phyloP scores from a whole-genome alignment of 495 filamentous ascomycete genomes.

The Podospora conica region DNA sequence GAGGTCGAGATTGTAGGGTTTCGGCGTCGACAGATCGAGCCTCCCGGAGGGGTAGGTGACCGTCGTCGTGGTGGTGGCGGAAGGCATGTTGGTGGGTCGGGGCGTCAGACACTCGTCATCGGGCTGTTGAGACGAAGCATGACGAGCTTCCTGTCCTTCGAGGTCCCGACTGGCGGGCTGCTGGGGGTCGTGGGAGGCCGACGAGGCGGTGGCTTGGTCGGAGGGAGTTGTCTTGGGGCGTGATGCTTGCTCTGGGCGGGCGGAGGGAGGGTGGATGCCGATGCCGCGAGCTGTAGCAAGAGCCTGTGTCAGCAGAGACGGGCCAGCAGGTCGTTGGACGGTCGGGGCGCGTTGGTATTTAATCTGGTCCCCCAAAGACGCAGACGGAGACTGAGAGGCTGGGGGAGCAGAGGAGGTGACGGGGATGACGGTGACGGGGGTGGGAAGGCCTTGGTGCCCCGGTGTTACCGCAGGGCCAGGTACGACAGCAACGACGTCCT shows the following conservation, averaged over 20 bases:
- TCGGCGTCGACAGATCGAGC: slow-evolving; percentile 4
- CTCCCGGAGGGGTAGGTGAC: slow-evolving; percentile 11
- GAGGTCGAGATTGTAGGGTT: slow-evolving; percentile 24
- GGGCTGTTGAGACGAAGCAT: slow-evolving; percentile 24
- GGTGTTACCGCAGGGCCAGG: slow-evolving; percentile 24
- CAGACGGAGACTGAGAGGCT: slow-evolving; percentile 17
- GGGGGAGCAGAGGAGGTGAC: slow-evolving; percentile 22
- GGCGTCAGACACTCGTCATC: slow-evolving; percentile 29
- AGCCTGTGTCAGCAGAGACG: slow-evolving; percentile 46
- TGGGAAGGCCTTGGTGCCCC: slow-evolving; percentile 17
- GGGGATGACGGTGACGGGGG: slow-evolving; percentile 22
- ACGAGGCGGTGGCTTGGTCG: slow-evolving; percentile 14
- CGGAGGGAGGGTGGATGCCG: slow-evolving; percentile 13
- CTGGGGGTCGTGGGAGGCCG: slow-evolving; percentile 6
- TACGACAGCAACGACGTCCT: slow-evolving; percentile 12
- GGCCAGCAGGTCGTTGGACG: slow-evolving; percentile 35
- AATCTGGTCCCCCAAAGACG: slow-evolving; percentile 32
- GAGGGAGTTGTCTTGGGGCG: slow-evolving; percentile 20
- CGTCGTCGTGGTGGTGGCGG: slow-evolving; percentile 16
- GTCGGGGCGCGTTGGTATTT: slow-evolving; percentile 42
- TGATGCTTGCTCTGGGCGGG: slow-evolving; percentile 17
- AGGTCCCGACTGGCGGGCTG: slow-evolving; percentile 14
- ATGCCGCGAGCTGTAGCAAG: slow-evolving; percentile 49
- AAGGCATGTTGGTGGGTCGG: slow-evolving; percentile 21
- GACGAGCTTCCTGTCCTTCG: slow-evolving; percentile 21